A percentile compares a stretch with the other conserved stretches of the same genome.
Conservation (phyloP, 352 stramenopile species). For the Phytophthora brassicae region DNA sequence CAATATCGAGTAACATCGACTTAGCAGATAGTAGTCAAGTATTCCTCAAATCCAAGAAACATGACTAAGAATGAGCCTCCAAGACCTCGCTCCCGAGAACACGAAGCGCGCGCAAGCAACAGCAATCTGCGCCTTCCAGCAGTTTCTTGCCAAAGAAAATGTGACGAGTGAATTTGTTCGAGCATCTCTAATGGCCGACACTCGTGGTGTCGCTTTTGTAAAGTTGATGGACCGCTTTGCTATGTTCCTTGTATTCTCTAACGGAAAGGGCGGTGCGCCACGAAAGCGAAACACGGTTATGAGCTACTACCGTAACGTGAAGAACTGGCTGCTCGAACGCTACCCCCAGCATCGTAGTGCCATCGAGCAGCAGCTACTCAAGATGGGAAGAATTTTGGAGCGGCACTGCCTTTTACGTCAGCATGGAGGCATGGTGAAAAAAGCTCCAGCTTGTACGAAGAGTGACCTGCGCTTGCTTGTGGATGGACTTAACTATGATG, state of each 20-base stretch:
- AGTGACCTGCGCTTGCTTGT: slow-evolving; percentile 6
- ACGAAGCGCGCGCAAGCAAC: not conserved
- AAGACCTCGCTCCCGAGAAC: not conserved
- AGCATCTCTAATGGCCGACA: not conserved
- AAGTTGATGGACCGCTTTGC: slow-evolving; percentile 18
- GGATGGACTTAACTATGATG: not conserved
- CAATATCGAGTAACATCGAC: too few relatives aligned
- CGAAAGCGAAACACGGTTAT: slow-evolving; percentile 13
- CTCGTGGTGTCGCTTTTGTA: not conserved
- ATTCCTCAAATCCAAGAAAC: too few relatives aligned
- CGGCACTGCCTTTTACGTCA: too few relatives aligned
- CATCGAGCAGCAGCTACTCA: slow-evolving; percentile 9
- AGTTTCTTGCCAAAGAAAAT: slow-evolving; percentile 18
- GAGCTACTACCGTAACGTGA: slow-evolving; percentile 18
- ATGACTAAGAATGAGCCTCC: not conserved
- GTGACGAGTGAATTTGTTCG: slow-evolving; percentile 10
- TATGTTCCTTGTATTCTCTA: slow-evolving; percentile 8
- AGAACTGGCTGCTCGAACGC: slow-evolving; percentile 18
- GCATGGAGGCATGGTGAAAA: too few relatives aligned
- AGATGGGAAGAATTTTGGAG: slow-evolving; percentile 4
- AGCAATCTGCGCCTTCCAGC: slow-evolving; percentile 7
- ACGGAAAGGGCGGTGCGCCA: not conserved
- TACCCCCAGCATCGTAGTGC: not conserved
- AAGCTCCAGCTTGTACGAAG: slow-evolving; percentile 16
- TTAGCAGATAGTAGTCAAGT: too few relatives aligned